Evolutionary conservation across 2,329 filamentous ascomycete genomes (phyloP).

Genomic region (Cladosporium velox): DNA sequence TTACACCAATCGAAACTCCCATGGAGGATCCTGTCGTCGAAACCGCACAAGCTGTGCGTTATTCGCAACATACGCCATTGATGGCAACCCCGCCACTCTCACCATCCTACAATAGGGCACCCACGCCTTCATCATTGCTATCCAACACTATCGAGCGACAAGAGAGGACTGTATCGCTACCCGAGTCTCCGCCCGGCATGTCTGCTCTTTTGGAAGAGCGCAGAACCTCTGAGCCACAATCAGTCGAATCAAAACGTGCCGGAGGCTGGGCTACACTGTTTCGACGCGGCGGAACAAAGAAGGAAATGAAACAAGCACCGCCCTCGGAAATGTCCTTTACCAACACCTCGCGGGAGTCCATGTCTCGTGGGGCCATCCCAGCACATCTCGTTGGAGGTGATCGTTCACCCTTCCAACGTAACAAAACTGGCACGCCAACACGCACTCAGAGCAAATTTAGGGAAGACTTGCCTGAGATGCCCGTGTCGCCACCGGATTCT

Average conservation of each 20-base stretch:
- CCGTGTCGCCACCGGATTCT: constrained; percentile 82
- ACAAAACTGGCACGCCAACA: constrained; percentile 63
- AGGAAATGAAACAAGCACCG: constrained; percentile 52
- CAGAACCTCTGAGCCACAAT: constrained; percentile 48
- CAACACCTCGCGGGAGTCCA: constrained; percentile 87
- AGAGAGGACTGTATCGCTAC: constrained; percentile 25
- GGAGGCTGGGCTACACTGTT: constrained; percentile 73
- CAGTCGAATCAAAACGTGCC: constrained; percentile 37
- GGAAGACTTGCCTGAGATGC: constrained; percentile 86
- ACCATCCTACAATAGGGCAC: constrained; percentile 26
- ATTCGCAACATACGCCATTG: constrained; percentile 16
- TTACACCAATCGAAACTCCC: constrained; percentile 44
- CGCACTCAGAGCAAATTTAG: constrained; percentile 88
- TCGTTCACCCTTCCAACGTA: constrained; percentile 44
- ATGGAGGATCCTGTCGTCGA: constrained; percentile 51
- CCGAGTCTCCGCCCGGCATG: constrained; percentile 37
- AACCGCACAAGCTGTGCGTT: constrained; percentile 45
- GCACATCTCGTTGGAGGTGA: constrained; percentile 47
- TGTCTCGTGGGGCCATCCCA: constrained; percentile 59
- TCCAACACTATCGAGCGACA: constrained; percentile 12
- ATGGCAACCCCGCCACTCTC: constrained; percentile 41
- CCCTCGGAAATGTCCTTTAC: constrained; percentile 75
- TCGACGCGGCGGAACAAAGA: constrained; percentile 57
- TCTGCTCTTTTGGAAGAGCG: constrained; percentile 25
- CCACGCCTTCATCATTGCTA: constrained; percentile 16